Evolutionary conservation across 2,329 filamentous ascomycete genomes (phyloP), one percentile per base, ranked within the genome.

Genomic region (Monosporascus ibericus): DNA sequence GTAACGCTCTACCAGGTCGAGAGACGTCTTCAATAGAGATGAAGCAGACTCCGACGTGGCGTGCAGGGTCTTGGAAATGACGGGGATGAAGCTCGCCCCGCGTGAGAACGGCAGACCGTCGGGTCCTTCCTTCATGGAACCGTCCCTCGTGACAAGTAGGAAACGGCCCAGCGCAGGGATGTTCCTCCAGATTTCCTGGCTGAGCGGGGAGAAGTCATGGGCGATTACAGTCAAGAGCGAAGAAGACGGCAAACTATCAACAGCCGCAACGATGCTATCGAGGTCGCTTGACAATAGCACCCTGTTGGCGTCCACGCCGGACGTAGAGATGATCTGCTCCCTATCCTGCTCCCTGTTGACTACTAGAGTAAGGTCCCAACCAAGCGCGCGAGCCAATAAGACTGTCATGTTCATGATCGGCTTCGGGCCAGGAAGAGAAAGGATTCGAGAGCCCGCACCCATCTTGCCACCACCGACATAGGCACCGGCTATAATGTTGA

Each of bases 131-230:
- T 44, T 38, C 14, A 48, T 38, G 14, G 52, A 48, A 22, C 34
- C 39, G 17, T 51, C 48, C 8, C 47, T 49, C 27, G 25, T 46
- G 25, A 50, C 34, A 8, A 57, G 24, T 3, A 57, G 46, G 20
- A 55, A 52, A 17, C 48, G 39, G 14, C 48, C 40, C 5, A 47
- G 49, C n/a, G 40, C 44, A 11, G 55, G 52, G 5, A 55, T 55
- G 15, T 44, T 38, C 46, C 49, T 46, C 55, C 55, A 57, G 30
- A 55, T 42, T 42, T 57, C 52, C 14, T 52, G 55, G 42, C 49
- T 50, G 6, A 55, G 39, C 5, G 36, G 25, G 39, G 46, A 47
- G 46, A 57, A 57, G 11, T 52, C 50, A 27, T 55, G 47, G n/a
- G 52, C 46, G 17, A 57, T 15, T 38, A 55, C 27, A 9, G 48